Evolutionary conservation across 2,329 filamentous ascomycete species (phyloP), one percentile per base, ranked within the genome.

Genomic region (Trichophyton verrucosum): DNA sequence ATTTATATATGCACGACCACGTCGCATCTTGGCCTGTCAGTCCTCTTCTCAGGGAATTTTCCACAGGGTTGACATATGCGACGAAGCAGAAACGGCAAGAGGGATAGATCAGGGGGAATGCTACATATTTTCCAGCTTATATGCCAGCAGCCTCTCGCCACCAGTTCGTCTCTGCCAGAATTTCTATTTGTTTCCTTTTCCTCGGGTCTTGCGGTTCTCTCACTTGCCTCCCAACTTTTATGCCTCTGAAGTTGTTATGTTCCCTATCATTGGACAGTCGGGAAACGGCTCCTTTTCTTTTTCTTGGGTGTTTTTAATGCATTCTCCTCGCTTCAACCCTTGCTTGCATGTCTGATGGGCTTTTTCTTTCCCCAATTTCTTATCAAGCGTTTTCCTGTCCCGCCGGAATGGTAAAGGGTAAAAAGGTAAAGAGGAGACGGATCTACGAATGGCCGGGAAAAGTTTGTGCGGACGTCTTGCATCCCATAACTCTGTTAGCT

Each of bases 1-100:
- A 36, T 55, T 55, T 38, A 55, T 55, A 55, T 55, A 55, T 55
- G 51, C 51, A 55, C 51, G 51, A 55, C 30, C 51, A 55, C 51
- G 51, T 55, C 17, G 51, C 51, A 33, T 36, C 51, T 55, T 55
- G 51, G 51, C 51, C 51, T 3, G 27, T 33, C 51, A 7, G 15
- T 51, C 27, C 51, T 55, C 51, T 55, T 20, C n/a, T 55, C 51
- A 55, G 51, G 33, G 9, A 8, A 55, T 3, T 55, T 15, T 11
- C 15, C 51, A 55, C 51, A 38, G 51, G 51, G 51, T 55, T 36
- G 51, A 55, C 3, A 13, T 22, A 51, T 51, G 46, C 46, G 46
- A 51, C 20, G 13, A 27, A 24, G 8, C 11, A 36, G 27, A 55
- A 17, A n/a, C 9, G 24, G 22, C 11, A 17, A 36, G 27, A 15